Evolutionary conservation across 148 eudicot species (phyloP).

Genomic region (Polygonum maritimum): DNA sequence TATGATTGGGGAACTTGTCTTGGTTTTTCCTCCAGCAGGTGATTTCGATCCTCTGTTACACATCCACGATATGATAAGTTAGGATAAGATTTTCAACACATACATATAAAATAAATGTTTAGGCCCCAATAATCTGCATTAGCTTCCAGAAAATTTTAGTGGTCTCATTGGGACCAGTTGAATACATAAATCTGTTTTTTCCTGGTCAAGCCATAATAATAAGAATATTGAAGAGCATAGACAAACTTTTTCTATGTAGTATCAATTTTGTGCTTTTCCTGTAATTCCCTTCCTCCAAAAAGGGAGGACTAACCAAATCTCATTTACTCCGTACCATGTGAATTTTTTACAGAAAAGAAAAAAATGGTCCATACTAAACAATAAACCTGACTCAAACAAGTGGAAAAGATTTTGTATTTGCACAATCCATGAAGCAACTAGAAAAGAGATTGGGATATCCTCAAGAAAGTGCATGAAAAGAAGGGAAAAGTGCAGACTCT

Average conservation of each 20-base stretch:
- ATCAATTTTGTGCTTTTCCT: background rate
- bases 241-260: background rate
- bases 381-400: background rate
- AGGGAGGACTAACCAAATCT: background rate
- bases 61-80: background rate
- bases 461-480: background rate
- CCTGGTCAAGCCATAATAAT: background rate
- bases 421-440: background rate
- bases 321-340: background rate
- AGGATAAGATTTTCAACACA: background rate
- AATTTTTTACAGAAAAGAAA: background rate
- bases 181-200: background rate
- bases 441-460: background rate
- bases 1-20: slow-evolving; percentile 30
- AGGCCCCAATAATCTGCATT: background rate
- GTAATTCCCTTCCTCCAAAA: background rate
- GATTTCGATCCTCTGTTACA: slow-evolving; percentile 20
- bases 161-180: background rate
- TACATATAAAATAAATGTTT: background rate
- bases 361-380: background rate
- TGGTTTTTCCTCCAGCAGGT: slow-evolving; percentile 22
- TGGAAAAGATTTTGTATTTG: background rate
- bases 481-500: background rate
- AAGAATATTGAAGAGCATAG: background rate
- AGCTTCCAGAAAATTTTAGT: background rate